Evolutionary conservation across 2,329 filamentous ascomycete species (phyloP).

Genomic region (Nectriaceae sp.): DNA sequence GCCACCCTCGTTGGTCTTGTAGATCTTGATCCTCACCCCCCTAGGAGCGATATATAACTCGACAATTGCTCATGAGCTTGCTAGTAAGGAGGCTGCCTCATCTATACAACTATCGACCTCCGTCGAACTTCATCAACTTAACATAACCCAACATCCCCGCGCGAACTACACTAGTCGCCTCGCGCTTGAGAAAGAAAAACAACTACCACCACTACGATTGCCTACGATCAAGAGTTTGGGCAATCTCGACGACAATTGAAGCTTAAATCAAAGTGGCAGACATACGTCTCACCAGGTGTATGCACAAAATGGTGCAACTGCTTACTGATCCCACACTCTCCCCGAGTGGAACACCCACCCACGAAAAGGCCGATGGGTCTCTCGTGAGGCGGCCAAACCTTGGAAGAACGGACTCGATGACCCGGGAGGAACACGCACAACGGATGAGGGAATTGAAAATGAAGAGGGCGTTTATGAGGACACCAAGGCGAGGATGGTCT

Average conservation of each 20-base stretch:
- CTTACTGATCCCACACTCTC: conserved; percentile 31
- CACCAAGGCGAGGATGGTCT: conserved; percentile 49
- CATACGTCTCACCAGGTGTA: no score
- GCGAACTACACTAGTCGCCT: conserved; percentile 12
- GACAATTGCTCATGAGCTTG: conserved; percentile 27
- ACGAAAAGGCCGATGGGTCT: conserved; percentile 25
- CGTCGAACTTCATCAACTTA: conserved; percentile 23
- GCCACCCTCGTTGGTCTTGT: conserved; percentile 19
- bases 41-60: conserved; percentile 17
- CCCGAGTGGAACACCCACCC: conserved; percentile 22
- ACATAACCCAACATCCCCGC: conserved; percentile 13
- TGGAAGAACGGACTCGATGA: conserved; percentile 31
- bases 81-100: conserved; percentile 26
- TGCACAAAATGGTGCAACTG: conserved; percentile 37
- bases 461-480: conserved; percentile 38
- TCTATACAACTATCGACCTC: conserved; percentile 16
- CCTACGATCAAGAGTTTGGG: not conserved
- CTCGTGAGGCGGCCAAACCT: conserved; percentile 23
- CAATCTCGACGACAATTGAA: not conserved
- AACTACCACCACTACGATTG: not conserved
- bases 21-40: conserved; percentile 7
- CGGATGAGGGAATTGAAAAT: conserved; percentile 41
- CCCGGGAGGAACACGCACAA: conserved; percentile 44
- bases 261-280: no score
- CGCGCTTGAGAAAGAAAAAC: conserved; percentile 3